Evolutionary conservation across 2,329 filamentous ascomycete genomes (phyloP).

Genomic region (Exophiala spinifera): DNA sequence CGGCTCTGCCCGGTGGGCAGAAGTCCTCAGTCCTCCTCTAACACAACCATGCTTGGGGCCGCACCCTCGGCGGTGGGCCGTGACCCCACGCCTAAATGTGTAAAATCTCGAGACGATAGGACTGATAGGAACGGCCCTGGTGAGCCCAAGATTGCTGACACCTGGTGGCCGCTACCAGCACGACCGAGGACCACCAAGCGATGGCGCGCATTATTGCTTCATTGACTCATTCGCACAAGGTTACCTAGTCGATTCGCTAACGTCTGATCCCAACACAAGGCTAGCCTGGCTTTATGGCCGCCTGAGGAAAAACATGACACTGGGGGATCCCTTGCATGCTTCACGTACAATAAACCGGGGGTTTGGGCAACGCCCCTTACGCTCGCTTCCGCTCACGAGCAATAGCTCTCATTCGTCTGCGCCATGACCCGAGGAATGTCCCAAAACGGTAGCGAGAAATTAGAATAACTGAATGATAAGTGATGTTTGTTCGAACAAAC

Average conservation of each 20-base stretch:
- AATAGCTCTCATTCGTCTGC: neutral
- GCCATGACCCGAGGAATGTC: neutral
- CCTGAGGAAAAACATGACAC: neutral
- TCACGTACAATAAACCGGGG: neutral
- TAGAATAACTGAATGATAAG: too few species aligned
- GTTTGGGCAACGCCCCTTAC: neutral
- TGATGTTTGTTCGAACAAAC: too few species aligned
- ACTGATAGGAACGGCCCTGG: too few species aligned
- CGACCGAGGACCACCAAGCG: too few species aligned
- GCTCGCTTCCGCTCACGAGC: neutral
- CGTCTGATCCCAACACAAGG: neutral
- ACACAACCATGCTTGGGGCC: too few species aligned
- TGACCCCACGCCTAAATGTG: neutral
- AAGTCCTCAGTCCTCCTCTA: neutral
- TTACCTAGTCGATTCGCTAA: neutral
- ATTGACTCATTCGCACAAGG: neutral
- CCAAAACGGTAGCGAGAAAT: neutral
- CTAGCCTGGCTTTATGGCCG: neutral
- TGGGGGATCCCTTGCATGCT: neutral
- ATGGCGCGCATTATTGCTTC: neutral
- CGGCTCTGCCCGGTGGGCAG: neutral
- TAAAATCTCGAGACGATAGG: neutral
- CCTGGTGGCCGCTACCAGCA: neutral
- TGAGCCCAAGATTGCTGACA: too few species aligned
- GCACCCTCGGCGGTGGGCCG: too few species aligned